Percentiles rank a stretch among this genome's conserved stretches.
Evolutionary conservation across 345 rosid species (phyloP).

Genomic region (Pistacia integerrima): DNA sequence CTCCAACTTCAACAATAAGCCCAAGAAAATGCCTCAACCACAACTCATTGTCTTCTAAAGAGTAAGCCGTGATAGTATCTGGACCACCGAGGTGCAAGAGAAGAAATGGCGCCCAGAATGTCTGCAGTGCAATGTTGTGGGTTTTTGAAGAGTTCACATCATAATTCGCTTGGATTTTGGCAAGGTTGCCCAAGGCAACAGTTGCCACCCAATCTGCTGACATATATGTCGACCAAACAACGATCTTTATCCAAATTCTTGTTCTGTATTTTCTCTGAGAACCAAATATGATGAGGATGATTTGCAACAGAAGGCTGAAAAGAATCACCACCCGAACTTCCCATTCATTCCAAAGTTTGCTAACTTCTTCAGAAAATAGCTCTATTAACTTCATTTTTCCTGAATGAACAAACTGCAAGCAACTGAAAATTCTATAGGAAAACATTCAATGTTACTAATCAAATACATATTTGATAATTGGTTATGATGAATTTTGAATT

Average conservation of each 20-base stretch:
- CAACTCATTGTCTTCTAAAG: not conserved
- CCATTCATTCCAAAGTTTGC: conserved; percentile 23
- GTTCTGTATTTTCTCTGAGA: conserved; percentile 10
- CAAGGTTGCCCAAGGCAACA: conserved; percentile 20
- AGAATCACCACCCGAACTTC: conserved; percentile 14
- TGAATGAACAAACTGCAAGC: too few relatives aligned
- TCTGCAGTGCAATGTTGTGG: not conserved
- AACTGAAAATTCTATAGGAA: not conserved
- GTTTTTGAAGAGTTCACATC: not conserved
- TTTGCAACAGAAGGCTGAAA: conserved; percentile 24
- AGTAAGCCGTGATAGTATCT: not conserved
- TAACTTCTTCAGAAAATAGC: not conserved
- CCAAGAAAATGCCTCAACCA: not conserved
- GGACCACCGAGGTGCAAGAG: not conserved
- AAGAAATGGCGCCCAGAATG: not conserved
- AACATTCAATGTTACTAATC: too few relatives aligned
- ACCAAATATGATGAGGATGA: conserved; percentile 18
- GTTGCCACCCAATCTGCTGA: conserved; percentile 28
- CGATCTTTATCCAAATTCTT: not conserved
- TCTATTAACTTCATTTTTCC: not conserved
- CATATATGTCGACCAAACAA: conserved; percentile 26
- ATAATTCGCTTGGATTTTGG: not conserved
- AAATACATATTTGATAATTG: too few relatives aligned
- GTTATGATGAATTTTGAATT: too few relatives aligned
- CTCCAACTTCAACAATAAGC: not conserved